Base-by-base conservation (phyloP, 345 rosid species). In the Camelina sativa region DNA sequence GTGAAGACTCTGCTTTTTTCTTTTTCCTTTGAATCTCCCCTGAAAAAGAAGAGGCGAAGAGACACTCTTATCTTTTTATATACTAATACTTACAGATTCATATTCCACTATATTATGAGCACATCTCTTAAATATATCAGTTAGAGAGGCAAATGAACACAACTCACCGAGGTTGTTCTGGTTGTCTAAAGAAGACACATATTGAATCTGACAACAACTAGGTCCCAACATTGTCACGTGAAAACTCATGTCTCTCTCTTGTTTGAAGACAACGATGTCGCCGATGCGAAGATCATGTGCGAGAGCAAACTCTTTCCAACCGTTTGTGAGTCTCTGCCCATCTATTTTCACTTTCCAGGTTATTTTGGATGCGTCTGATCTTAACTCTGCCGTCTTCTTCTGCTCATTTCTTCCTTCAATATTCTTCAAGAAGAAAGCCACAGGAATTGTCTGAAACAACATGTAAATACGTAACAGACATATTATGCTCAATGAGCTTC, bases 311-410 rank as follows among this genome's bases (percentile, higher is more conserved):
- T 73, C 70, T 41, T 38, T 67, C 78, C 78, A 75, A 22, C 78
- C 67, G 3, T 59, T 11, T 16, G 67, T 67, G 35, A 75, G 78
- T 67, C 10, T 75, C 16, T 8, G 15, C 10, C 73, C 78, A 50
- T 67, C 72, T 38, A 75, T 9, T 38, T 75, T 75, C 46, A 75
- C 78, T 58, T 50, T 4, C 78, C 78, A 75, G 0, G 23, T 67
- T 58, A 11, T 46, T 17, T 15, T 16, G 1, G 65, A 74, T 0
- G 44, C 66, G 8, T 74, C 66, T 57, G 78, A 74, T 67, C 79
- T 75, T 15, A 75, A 44, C 62, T 67, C 9, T 9, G 16, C 55
- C 8, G 8, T 25, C 30, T 12, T 58, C 13, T 59, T 58, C 13
- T 59, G 22, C 44, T 75, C 15, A 30, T 51, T 9, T 48, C 1